Percentiles rank a stretch among this genome's conserved stretches.
These are phyloP conservation scores for Sporothrix inflata DNA, from an alignment of 2,329 filamentous ascomycete genomes.

Conservation along the genomic window DNA sequence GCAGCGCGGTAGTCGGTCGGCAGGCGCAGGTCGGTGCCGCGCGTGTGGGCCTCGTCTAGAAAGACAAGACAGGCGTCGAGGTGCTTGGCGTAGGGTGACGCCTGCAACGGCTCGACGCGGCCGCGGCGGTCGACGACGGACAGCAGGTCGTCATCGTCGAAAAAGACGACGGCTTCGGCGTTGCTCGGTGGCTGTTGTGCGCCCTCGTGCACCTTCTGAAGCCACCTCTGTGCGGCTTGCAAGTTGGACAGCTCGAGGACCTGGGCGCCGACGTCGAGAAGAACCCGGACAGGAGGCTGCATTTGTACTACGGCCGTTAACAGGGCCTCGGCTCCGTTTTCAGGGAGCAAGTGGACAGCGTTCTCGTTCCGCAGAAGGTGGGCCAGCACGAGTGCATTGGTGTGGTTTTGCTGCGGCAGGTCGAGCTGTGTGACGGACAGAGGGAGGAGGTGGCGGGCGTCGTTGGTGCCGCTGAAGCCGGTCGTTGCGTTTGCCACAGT, in stretches of 20 bases:
- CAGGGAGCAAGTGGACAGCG: constrained; percentile 38
- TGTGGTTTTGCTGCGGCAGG: constrained; percentile 58
- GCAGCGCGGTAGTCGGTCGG: constrained; percentile 63
- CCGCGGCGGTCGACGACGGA: constrained; percentile 56
- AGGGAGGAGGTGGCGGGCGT: constrained; percentile 62
- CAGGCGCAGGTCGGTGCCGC: constrained; percentile 69
- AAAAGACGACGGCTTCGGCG: constrained; percentile 58
- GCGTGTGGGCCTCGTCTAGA: constrained; percentile 70
- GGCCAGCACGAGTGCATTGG: constrained; percentile 67
- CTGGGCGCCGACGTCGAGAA: constrained; percentile 73
- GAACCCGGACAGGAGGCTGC: constrained; percentile 53
- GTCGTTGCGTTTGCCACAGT: constrained; percentile 50
- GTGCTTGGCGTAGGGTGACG: constrained; percentile 61
- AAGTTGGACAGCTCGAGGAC: constrained; percentile 66
- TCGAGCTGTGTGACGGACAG: constrained; percentile 60
- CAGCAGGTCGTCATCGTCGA: constrained; percentile 59
- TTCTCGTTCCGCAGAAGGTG: constrained; percentile 61
- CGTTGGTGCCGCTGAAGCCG: constrained; percentile 73
- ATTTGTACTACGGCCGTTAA: constrained; percentile 50
- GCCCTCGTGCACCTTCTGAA: constrained; percentile 39
- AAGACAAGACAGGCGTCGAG: constrained; percentile 66
- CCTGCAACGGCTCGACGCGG: constrained; percentile 53
- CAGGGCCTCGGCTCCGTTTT: constrained; percentile 46
- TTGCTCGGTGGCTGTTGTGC: constrained; percentile 27
- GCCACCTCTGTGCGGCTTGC: constrained; percentile 58